Evolutionary conservation across 441 rosid species (phyloP).

Genomic region (Gossypium laxum): DNA sequence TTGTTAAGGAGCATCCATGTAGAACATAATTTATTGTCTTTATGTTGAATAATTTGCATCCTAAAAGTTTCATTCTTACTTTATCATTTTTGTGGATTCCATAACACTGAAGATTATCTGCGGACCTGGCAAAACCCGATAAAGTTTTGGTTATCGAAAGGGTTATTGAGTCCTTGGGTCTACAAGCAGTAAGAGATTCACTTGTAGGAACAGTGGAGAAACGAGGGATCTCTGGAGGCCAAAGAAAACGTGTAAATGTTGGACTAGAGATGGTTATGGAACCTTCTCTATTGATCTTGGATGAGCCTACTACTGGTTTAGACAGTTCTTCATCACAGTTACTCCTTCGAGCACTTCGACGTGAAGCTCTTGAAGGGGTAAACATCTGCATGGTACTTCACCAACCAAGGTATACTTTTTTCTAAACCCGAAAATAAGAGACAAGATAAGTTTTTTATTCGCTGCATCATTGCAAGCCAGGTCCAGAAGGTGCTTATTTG

Average conservation of each 20-base stretch:
- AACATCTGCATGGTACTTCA: constrained; percentile 60
- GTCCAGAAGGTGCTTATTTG: not conserved
- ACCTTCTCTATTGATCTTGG: constrained; percentile 57
- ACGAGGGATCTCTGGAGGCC: constrained; percentile 67
- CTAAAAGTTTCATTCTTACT: constrained; percentile 9
- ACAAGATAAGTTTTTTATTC: not conserved
- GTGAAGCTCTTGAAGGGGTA: constrained; percentile 65
- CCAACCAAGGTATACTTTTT: constrained; percentile 46
- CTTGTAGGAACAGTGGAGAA: constrained; percentile 61
- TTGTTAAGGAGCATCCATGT: not conserved
- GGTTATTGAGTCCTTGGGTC: constrained; percentile 60
- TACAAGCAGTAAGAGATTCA: constrained; percentile 54
- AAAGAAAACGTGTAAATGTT: constrained; percentile 57
- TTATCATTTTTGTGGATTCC: constrained; percentile 14
- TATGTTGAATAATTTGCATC: not conserved
- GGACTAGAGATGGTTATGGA: constrained; percentile 74
- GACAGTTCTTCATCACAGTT: constrained; percentile 58
- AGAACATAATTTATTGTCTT: not conserved
- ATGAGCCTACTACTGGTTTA: constrained; percentile 63
- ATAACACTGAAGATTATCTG: constrained; percentile 34
- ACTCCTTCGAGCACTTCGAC: constrained; percentile 56
- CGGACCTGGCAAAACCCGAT: constrained; percentile 51
- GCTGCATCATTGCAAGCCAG: not conserved
- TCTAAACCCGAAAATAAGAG: not conserved
- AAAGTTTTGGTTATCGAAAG: constrained; percentile 58